Conservation (phyloP, 148 eudicot species). For the Vaccinium macrocarpon region DNA sequence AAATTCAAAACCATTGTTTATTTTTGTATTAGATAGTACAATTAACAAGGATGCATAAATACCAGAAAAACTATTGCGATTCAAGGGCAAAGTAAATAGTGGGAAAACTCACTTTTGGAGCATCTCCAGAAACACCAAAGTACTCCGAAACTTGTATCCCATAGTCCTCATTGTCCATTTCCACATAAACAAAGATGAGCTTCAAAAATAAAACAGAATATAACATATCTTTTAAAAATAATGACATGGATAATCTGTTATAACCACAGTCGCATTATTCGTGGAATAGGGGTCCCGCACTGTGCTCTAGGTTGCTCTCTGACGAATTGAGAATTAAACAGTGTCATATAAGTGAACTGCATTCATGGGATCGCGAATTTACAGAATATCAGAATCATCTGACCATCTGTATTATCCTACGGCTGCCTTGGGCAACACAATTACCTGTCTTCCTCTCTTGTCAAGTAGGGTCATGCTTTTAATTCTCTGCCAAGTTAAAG, state of each 20-base stretch:
- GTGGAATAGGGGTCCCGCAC: no score
- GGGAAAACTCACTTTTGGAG: slow-evolving; percentile 46
- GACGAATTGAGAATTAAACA: no score
- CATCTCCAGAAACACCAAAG: slow-evolving; percentile 74
- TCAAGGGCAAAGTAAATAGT: background rate
- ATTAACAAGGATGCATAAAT: background rate
- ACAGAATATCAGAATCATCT: no score
- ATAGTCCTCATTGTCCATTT: slow-evolving; percentile 78
- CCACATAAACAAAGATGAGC: slow-evolving; percentile 77
- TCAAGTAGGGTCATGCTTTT: no score
- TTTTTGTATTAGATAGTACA: background rate
- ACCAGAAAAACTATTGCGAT: background rate
- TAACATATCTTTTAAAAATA: background rate
- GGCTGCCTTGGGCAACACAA: no score
- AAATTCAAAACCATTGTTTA: background rate
- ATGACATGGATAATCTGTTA: background rate
- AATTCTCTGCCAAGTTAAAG: no score
- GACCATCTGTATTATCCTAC: no score
- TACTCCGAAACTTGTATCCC: slow-evolving; percentile 88
- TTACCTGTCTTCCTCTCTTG: no score
- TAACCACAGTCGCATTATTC: no score
- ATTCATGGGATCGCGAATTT: no score
- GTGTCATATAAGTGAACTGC: no score
- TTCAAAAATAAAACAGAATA: slow-evolving; percentile 29
- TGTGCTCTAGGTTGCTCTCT: no score